A percentile compares a stretch with the other conserved stretches of the same genome.
These are phyloP conservation scores for Dothistroma septosporum DNA, from an alignment of 2,329 filamentous ascomycete species.

Conservation along the genomic window DNA sequence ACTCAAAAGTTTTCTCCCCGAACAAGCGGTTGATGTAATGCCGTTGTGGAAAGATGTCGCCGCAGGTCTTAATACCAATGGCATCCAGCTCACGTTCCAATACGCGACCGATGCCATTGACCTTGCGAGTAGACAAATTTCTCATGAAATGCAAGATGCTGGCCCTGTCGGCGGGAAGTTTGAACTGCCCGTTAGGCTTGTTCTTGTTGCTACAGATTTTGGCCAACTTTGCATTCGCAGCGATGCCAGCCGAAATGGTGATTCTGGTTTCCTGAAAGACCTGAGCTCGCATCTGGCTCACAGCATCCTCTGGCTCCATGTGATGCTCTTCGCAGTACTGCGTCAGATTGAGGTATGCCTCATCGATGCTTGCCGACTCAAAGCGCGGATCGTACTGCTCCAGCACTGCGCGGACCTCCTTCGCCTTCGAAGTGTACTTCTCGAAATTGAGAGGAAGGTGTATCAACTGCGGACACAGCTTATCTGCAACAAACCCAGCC, in stretches of 20 bases:
- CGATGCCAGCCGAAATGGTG: conserved; percentile 91
- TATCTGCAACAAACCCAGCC: conserved; percentile 93
- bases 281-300: conserved; percentile 72
- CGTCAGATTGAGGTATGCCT: conserved; percentile 94
- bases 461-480: conserved; percentile 82
- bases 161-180: conserved; percentile 65
- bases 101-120: conserved; percentile 92
- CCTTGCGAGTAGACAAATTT: conserved; percentile 77
- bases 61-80: conserved; percentile 81
- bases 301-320: conserved; percentile 66
- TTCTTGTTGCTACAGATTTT: conserved; percentile 96
- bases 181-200: conserved; percentile 91
- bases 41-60: conserved; percentile 76
- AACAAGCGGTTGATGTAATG: conserved; percentile 73
- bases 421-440: conserved; percentile 87
- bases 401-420: conserved; percentile 77
- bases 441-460: conserved; percentile 80
- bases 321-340: conserved; percentile 68
- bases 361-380: conserved; percentile 90
- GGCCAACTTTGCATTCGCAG: conserved; percentile 84
- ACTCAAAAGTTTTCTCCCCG: conserved; percentile 85
- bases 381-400: conserved; percentile 86
- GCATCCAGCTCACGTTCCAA: conserved; percentile 87
- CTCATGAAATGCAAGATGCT: conserved; percentile 78
- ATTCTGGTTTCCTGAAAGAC: conserved; percentile 73